Percentiles rank a stretch among this genome's conserved stretches.
Conservation (phyloP, 306 rosid species). For the Albizia julibrissin region DNA sequence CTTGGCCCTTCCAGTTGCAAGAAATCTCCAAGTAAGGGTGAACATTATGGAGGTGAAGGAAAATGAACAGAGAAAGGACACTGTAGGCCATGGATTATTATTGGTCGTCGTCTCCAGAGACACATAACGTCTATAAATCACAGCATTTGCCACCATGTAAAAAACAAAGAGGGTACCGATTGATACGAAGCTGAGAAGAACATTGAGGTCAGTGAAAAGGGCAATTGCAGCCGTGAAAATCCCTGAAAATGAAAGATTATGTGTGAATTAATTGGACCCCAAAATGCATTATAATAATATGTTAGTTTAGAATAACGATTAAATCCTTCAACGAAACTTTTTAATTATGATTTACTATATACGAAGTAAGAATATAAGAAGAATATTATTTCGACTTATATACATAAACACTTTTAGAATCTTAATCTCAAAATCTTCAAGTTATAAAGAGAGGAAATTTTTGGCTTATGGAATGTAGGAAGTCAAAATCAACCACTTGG, state of each 20-base stretch:
- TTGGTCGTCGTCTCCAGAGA: conserved; percentile 49
- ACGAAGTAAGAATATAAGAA: no score
- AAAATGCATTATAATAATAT: no score
- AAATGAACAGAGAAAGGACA: conserved; percentile 72
- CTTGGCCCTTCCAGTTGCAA: conserved; percentile 58
- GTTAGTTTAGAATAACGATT: no score
- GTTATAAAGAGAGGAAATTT: conserved; percentile 23
- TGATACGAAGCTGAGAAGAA: conserved; percentile 78
- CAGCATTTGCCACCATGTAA: conserved; percentile 94
- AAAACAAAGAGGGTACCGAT: conserved; percentile 94
- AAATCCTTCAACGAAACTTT: no score
- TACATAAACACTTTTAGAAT: no score
- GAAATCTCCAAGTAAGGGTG: conserved; percentile 66
- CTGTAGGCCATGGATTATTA: conserved; percentile 70
- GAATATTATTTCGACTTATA: no score
- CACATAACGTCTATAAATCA: conserved; percentile 80
- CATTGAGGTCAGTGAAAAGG: conserved; percentile 71
- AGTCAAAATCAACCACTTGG: conserved; percentile 44
- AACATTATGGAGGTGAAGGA: conserved; percentile 63
- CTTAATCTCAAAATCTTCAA: no score
- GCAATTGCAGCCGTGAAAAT: conserved; percentile 83
- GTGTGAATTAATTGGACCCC: no score
- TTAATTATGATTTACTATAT: no score
- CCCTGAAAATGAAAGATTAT: conserved; percentile 59
- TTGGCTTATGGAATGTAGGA: conserved; percentile 16